Conservation (phyloP, 139 green algal species). For the Mychonastes homosphaera region DNA sequence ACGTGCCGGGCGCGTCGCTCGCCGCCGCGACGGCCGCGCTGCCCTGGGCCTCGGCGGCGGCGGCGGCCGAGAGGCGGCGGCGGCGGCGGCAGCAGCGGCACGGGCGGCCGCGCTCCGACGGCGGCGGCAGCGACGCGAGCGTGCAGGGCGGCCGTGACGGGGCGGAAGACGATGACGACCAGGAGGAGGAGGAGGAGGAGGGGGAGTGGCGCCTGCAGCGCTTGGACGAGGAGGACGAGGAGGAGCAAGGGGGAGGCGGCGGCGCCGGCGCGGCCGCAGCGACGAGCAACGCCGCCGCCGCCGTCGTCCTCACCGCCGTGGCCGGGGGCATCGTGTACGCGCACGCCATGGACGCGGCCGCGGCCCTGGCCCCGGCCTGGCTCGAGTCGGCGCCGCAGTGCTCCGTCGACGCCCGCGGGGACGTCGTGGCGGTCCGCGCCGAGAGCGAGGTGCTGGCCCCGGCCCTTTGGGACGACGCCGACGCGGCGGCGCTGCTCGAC, state of each 20-base stretch:
- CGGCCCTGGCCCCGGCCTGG: constrained; percentile 11
- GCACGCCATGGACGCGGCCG: constrained; percentile 9
- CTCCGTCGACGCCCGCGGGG: constrained; percentile 8
- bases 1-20: neutral
- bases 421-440: constrained; percentile 10
- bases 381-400: constrained; percentile 7
- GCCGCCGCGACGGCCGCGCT: neutral
- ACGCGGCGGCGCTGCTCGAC: neutral
- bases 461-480: neutral
- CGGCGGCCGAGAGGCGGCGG: neutral
- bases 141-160: neutral
- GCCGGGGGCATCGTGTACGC: constrained; percentile 16
- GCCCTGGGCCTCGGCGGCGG: neutral
- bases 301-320: constrained; percentile 5
- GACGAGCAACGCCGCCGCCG: neutral
- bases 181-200: no score
- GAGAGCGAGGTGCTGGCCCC: neutral
- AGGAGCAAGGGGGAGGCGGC: neutral
- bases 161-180: no score
- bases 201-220: neutral
- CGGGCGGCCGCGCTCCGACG: neutral
- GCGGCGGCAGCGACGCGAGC: neutral
- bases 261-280: neutral
- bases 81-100: neutral
- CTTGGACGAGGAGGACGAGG: neutral